Evolutionary conservation across 768 basidiomycete species (phyloP).

Genomic region (Suillus tomentosus): DNA sequence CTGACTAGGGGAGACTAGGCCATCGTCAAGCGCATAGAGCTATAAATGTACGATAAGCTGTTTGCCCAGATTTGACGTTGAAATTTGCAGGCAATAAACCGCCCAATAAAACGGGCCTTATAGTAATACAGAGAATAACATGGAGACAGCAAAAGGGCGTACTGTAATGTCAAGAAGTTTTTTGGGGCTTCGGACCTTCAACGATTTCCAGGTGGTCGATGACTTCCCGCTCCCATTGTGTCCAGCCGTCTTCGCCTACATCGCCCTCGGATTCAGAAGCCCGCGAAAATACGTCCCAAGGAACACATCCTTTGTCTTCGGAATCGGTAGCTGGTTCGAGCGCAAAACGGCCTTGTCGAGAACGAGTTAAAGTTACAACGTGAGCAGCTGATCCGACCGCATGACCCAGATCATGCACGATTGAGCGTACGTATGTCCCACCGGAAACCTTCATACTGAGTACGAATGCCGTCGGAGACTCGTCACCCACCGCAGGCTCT

Average conservation of each 20-base stretch:
- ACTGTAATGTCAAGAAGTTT: constrained; percentile 2
- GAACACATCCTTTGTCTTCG: constrained; percentile 62
- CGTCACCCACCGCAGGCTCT: constrained; percentile 30
- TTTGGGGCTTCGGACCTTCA: constrained; percentile 29
- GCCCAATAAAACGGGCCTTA: neutral
- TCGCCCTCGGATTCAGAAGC: constrained; percentile 56
- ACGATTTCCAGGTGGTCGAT: constrained; percentile 66
- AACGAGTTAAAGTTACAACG: constrained; percentile 87
- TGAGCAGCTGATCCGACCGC: constrained; percentile 87
- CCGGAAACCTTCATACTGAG: constrained; percentile 93
- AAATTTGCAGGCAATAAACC: constrained; percentile 1
- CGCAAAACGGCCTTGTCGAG: constrained; percentile 84
- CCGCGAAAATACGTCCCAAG: constrained; percentile 73
- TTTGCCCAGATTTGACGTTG: neutral
- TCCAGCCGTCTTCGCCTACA: constrained; percentile 66
- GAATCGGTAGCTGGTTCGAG: constrained; percentile 47
- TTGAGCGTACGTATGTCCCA: constrained; percentile 95
- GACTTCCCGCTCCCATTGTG: constrained; percentile 82
- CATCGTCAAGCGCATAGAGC: neutral
- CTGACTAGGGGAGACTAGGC: neutral
- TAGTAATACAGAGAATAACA: neutral
- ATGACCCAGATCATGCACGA: constrained; percentile 90
- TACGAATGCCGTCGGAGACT: constrained; percentile 75
- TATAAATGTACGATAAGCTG: constrained; percentile 6
- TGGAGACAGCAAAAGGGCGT: neutral